Base-by-base conservation (phyloP, 2,329 filamentous ascomycete species). In the Aspergillus calidoustus region DNA sequence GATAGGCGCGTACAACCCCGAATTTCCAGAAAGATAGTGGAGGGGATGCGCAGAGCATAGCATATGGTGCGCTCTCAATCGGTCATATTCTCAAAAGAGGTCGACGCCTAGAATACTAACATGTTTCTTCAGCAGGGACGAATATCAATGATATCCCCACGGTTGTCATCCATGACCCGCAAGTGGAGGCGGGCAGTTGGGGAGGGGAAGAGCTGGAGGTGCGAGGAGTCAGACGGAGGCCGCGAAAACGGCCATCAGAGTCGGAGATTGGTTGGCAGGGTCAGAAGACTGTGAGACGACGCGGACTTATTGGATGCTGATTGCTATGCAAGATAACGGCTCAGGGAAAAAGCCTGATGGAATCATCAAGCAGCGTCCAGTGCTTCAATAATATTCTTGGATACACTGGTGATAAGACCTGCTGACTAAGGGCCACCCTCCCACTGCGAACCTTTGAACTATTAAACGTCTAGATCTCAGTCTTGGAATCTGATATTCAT, bases 121-220 rank as follows among this genome's bases (percentile, higher is more conserved):
- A 57, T 28, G 54, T 63, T 46, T 62, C 54, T 52, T 54, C 43
- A 49, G 28, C 41, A 44, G 22, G 41, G 7, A 57, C 48, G 44
- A 58, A 54, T 19, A 19, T 19, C 19, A 19, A 19, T 55, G 41
- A 58, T 34, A 49, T 54, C 59, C 54, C 59, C 59, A 49, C 54
- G 54, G 43, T 48, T 47, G 48, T 49, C 46, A 43, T 61, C 47
- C 23, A 59, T 38, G 62, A 64, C 63, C 63, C 63, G 63, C 63
- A 65, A 64, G 62, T 64, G 62, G 62, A 64, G 59, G 62, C 55
- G 59, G 52, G 49, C 34, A 59, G 17, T 58, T 54, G 46, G 58
- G 19, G 51, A 57, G 44, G 54, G 47, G 52, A 43, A 54, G 25
- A 23, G 34, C 34, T 46, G 55, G 23, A 47, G 25, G 38, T 17